A percentile compares a stretch with the other conserved stretches of the same genome.
phyloP scores from a whole-genome alignment of 73 alveolate species.

The Blepharisma japonicum region DNA sequence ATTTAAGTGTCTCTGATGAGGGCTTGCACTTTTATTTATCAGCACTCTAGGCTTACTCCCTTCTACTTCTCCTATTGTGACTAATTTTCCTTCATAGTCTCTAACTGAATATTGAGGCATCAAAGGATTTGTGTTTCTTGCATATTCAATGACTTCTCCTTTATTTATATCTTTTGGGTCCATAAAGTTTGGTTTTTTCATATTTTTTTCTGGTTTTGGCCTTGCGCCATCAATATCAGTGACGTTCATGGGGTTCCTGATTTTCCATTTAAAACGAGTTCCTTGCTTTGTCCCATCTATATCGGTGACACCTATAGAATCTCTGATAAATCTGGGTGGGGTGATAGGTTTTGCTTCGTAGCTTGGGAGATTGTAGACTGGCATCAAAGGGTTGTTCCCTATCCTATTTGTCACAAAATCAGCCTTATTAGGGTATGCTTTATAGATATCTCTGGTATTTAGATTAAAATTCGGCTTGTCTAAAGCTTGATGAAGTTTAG shows the following conservation, averaged over 20 bases:
- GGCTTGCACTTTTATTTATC: neutral
- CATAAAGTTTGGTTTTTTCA: constrained; percentile 40
- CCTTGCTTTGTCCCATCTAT: constrained; percentile 75
- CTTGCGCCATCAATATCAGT: constrained; percentile 75
- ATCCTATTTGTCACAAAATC: constrained; percentile 46
- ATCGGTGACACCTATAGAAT: constrained; percentile 71
- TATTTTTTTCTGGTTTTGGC: constrained; percentile 37
- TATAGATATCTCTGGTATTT: constrained; percentile 38
- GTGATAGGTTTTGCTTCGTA: constrained; percentile 66
- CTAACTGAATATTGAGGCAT: constrained; percentile 33
- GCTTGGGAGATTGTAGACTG: constrained; percentile 68
- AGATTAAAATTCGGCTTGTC: constrained; percentile 49
- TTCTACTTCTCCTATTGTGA: constrained; percentile 39
- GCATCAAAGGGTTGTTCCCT: constrained; percentile 67
- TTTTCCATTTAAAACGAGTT: constrained; percentile 49
- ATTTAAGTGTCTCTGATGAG: neutral
- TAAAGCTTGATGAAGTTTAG: constrained; percentile 38
- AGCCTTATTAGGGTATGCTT: constrained; percentile 48
- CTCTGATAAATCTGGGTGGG: constrained; percentile 85
- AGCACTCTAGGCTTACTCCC: constrained; percentile 35
- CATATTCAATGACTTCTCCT: neutral
- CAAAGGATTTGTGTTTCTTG: constrained; percentile 34
- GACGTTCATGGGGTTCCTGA: constrained; percentile 66
- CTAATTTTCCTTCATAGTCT: constrained; percentile 28
- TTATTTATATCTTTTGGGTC: constrained; percentile 16